Conservation (phyloP, 257 asterid species). For the Solanum lycopersicoides region DNA sequence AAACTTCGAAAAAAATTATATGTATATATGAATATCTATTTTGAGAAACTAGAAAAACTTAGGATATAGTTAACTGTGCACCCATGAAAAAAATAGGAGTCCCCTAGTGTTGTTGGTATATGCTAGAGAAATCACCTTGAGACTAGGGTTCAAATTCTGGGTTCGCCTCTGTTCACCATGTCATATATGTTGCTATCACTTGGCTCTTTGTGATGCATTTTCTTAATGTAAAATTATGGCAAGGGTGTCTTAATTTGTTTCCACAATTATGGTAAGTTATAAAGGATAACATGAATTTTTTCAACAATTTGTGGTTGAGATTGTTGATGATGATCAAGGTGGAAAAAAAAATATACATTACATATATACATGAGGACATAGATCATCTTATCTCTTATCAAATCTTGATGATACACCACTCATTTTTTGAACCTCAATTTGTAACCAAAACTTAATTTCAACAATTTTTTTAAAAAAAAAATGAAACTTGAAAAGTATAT, state of each 20-base stretch:
- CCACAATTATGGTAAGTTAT: not conserved
- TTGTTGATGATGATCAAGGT: constrained; percentile 14
- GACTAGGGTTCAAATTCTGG: too few relatives aligned
- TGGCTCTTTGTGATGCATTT: not conserved
- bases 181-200: not conserved
- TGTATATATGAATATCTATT: too few relatives aligned
- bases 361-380: not conserved
- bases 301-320: constrained; percentile 34
- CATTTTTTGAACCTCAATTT: constrained; percentile 23
- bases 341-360: not conserved
- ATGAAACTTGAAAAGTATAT: not conserved
- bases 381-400: constrained; percentile 52
- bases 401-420: constrained; percentile 41
- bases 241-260: not conserved
- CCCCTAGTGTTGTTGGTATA: too few relatives aligned
- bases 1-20: too few relatives aligned
- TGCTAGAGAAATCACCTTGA: too few relatives aligned
- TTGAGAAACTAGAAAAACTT: too few relatives aligned
- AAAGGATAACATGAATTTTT: not conserved
- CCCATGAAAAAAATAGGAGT: too few relatives aligned
- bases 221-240: not conserved
- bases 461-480: not conserved
- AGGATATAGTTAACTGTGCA: too few relatives aligned
- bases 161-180: not conserved
- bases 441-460: constrained; percentile 23